Base-by-base conservation (phyloP, 1,284 basidiomycete species). In the Cutaneotrichosporon sp. region DNA sequence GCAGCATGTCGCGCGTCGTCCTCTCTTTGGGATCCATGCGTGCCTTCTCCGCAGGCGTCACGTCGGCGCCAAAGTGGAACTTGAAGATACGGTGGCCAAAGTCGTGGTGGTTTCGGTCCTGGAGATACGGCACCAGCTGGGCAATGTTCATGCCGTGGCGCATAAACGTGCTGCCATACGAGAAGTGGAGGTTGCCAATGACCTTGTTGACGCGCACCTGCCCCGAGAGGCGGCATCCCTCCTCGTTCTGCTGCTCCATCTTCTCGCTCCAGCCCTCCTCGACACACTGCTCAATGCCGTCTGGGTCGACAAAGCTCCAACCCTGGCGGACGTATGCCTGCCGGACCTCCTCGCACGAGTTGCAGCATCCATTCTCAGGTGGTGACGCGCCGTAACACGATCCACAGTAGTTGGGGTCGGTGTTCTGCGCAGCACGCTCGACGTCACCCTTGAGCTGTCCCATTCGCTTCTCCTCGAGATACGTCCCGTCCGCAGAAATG, bases 251-350 rank as follows among this genome's bases (percentile, higher is more conserved):
- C 62, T 93, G 90, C 78, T 89, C 89, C 71, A 99, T 86, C 80
- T 91, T 94, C 16, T 96, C 92, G 21, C 91, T 87, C 96, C 96
- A 99, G 56, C 91, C 90, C 82, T 99, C 97, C 69, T 90, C 83
- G 57, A 90, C 87, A 79, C 97, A 99, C 91, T 97, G 74, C 73
- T 98, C 94, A 70, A 99, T 90, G 3, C 87, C 85, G 69, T 97
- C 90, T 16, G 97, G 97, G 75, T 90, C 89, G 69, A 84, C 81
- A 80, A 99, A 99, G 76, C 90, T 93, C 97, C 97, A 99, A 16
- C 96, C 96, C 72, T 89, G 88, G 74, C 89, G 87, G 56, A 91
- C 86, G 81, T 99, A 99, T 26, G 93, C 85, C 77, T 90, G 86
- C 58, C 95, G 86, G 42, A 99, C 97, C 5, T 95, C 90, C 74